phyloP scores from a whole-genome alignment of 176 grass and related monocot species.

The Paspalum notatum region DNA sequence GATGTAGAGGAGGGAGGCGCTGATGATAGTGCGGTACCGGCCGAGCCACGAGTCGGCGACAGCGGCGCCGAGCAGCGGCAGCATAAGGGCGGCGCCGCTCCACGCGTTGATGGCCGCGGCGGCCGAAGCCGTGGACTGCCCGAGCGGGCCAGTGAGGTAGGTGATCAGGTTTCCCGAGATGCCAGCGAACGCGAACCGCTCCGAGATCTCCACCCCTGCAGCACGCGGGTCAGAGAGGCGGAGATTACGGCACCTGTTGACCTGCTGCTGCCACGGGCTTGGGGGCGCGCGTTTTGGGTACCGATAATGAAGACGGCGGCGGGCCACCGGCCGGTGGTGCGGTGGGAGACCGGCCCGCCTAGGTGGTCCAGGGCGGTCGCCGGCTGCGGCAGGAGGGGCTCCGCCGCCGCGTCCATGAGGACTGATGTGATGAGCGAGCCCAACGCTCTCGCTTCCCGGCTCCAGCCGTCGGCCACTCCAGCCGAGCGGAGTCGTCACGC shows the following conservation, averaged over 20 bases:
- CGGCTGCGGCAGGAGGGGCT: constrained; percentile 41
- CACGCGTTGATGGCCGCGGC: constrained; percentile 62
- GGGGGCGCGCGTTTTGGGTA: neutral
- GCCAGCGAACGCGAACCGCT: constrained; percentile 55
- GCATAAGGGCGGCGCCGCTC: constrained; percentile 42
- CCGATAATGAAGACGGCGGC: constrained; percentile 66
- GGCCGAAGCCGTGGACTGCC: constrained; percentile 55
- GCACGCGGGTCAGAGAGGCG: neutral
- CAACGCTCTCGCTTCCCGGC: neutral
- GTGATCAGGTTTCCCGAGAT: constrained; percentile 65
- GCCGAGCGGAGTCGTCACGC: too few species aligned
- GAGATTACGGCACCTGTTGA: neutral
- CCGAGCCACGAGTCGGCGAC: constrained; percentile 74
- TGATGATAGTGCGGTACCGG: constrained; percentile 53
- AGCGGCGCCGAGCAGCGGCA: constrained; percentile 59
- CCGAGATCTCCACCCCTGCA: constrained; percentile 58
- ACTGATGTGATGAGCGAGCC: neutral
- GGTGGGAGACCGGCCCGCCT: constrained; percentile 39
- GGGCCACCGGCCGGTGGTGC: constrained; percentile 55
- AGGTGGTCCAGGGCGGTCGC: constrained; percentile 54
- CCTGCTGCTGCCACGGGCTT: neutral
- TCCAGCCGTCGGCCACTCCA: neutral
- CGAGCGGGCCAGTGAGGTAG: constrained; percentile 63
- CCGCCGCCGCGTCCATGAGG: constrained; percentile 43
- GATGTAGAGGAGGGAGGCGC: constrained; percentile 56